Evolutionary conservation across 768 basidiomycete species (phyloP).

Genomic region (Leccinum aurantiacum): DNA sequence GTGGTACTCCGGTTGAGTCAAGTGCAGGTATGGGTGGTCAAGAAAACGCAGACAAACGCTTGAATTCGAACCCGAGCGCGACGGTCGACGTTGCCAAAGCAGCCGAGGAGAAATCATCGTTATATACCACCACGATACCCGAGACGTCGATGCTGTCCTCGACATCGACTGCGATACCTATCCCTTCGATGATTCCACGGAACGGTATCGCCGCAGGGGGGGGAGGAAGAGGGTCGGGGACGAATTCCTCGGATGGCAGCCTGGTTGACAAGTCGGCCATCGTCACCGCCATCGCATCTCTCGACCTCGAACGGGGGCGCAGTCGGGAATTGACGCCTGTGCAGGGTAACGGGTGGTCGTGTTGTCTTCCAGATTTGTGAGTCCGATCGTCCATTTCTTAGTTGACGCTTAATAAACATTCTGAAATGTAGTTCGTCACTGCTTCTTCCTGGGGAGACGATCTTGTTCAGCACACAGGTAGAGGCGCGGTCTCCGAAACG

Average conservation of each 20-base stretch:
- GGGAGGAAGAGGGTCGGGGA: slow-evolving; percentile 30
- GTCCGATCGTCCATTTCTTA: slow-evolving; percentile 11
- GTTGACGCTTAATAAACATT: not conserved
- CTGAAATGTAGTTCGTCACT: slow-evolving; percentile 31
- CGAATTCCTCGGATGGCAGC: slow-evolving; percentile 52
- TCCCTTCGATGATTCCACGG: not conserved
- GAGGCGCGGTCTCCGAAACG: slow-evolving; percentile 54
- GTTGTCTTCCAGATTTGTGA: slow-evolving; percentile 46
- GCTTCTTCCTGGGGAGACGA: slow-evolving; percentile 45
- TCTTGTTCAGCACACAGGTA: slow-evolving; percentile 53
- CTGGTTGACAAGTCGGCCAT: slow-evolving; percentile 37
- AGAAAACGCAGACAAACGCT: not conserved
- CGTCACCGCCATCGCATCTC: slow-evolving; percentile 34
- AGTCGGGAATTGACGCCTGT: slow-evolving; percentile 55
- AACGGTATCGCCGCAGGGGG: slow-evolving; percentile 21
- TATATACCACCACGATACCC: slow-evolving; percentile 6
- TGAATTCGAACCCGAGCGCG: not conserved
- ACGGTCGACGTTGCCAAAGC: not conserved
- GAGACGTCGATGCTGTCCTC: slow-evolving; percentile 1
- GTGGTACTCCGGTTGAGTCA: not conserved
- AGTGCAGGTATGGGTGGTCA: not conserved
- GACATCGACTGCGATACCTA: slow-evolving; percentile 11
- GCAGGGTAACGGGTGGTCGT: slow-evolving; percentile 42
- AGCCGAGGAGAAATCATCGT: slow-evolving; percentile 8
- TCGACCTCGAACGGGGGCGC: slow-evolving; percentile 48